These are phyloP conservation scores for Salix viminalis DNA, from an alignment of 345 rosid genomes.

Conservation along the genomic window DNA sequence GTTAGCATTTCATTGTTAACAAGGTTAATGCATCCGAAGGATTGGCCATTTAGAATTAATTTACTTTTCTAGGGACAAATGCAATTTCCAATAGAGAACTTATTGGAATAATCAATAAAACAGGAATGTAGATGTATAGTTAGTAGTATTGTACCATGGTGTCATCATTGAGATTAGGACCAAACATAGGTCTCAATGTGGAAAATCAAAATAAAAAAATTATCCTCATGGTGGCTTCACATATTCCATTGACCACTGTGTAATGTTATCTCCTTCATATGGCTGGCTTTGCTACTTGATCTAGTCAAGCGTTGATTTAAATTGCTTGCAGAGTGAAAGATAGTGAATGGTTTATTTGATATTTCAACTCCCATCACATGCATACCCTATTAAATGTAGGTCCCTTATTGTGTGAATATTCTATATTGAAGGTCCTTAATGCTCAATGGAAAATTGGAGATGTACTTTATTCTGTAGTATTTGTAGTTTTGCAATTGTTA, in stretches of 20 bases:
- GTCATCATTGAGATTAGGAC: conserved; percentile 18
- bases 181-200: background rate
- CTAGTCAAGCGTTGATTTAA: background rate
- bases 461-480: conserved; percentile 14
- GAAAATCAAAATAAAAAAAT: background rate
- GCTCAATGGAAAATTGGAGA: conserved; percentile 17
- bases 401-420: conserved; percentile 18
- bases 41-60: background rate
- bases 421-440: conserved; percentile 8
- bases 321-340: background rate
- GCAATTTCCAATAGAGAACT: background rate
- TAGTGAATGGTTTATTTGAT: conserved; percentile 4
- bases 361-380: conserved; percentile 10
- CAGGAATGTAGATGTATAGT: background rate
- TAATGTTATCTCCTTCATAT: conserved; percentile 9
- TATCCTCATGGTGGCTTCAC: background rate
- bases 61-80: background rate
- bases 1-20: background rate
- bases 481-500: conserved; percentile 5
- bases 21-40: background rate
- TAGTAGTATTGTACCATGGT: background rate
- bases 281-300: conserved; percentile 19
- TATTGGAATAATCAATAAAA: background rate
- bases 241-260: conserved; percentile 20
- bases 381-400: background rate